These are phyloP conservation scores for Malassezia equina DNA, from an alignment of 1,284 basidiomycete species.

Conservation along the genomic window DNA sequence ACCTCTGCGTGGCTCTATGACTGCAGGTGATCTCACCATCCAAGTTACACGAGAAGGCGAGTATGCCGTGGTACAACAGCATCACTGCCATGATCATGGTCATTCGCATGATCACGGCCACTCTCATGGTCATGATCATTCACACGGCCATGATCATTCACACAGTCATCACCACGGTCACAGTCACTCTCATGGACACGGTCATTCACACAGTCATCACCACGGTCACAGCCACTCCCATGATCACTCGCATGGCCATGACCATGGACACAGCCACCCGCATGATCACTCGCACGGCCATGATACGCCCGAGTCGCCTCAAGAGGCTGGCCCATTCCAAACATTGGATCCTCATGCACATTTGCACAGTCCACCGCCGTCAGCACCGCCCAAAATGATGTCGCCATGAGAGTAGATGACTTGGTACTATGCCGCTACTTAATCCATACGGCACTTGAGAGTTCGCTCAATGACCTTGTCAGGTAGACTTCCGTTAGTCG, in stretches of 20 bases:
- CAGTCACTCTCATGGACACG: constrained; percentile 8
- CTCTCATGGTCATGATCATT: constrained; percentile 12
- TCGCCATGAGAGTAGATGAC: constrained; percentile 2
- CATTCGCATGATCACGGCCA: constrained; percentile 18
- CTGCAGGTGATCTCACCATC: constrained; percentile 40
- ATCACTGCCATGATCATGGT: constrained; percentile 17
- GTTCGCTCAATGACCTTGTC: constrained; percentile 46
- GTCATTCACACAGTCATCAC: constrained; percentile 17
- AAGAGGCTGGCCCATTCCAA: background rate
- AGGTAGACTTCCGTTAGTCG: constrained; percentile 27
- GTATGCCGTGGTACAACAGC: constrained; percentile 18
- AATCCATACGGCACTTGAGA: constrained; percentile 28
- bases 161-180: constrained; percentile 2
- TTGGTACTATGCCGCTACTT: background rate
- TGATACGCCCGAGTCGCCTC: background rate
- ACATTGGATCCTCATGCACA: background rate
- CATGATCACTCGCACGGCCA: constrained; percentile 17
- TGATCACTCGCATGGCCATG: constrained; percentile 19
- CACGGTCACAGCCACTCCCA: constrained; percentile 18
- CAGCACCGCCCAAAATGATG: constrained; percentile 1
- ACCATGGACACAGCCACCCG: background rate
- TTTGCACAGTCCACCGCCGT: background rate
- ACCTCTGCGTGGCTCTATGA: constrained; percentile 28
- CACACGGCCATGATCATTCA: constrained; percentile 20
- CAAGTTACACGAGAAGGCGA: constrained; percentile 30